Conservation (phyloP, 352 stramenopile species). For the Ophiocytium majus region DNA sequence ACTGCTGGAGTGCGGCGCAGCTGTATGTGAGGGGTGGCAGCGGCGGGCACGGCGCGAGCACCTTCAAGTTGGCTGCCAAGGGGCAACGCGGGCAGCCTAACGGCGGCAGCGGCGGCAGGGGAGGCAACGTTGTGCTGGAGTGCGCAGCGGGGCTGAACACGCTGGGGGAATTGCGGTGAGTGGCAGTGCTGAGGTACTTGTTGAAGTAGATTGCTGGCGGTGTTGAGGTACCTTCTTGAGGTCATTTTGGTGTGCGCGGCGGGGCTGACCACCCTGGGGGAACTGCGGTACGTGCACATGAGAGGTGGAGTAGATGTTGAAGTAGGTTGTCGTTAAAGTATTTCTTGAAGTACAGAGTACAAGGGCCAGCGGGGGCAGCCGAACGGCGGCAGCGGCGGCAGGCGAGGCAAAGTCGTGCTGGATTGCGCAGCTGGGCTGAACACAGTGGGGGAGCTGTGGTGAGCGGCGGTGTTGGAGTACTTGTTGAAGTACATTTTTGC, state of each 20-base stretch:
- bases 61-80: conserved; percentile 49
- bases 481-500: background rate
- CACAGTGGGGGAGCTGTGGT: conserved; percentile 13
- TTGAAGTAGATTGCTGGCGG: background rate
- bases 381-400: conserved; percentile 51
- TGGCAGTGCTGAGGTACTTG: background rate
- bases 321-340: background rate
- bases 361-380: conserved; percentile 42
- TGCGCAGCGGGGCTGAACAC: conserved; percentile 22
- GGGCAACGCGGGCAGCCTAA: conserved; percentile 47
- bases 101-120: conserved; percentile 48
- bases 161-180: conserved; percentile 13
- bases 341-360: background rate
- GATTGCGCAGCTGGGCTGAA: conserved; percentile 21
- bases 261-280: conserved; percentile 18
- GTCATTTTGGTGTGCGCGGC: conserved; percentile 12
- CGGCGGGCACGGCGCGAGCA: conserved; percentile 37
- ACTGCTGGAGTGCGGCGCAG: too few species aligned
- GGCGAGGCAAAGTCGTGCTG: conserved; percentile 25
- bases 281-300: background rate
- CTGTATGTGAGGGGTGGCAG: conserved; percentile 49
- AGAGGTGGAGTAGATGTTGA: background rate
- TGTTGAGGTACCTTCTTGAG: too few species aligned
- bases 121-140: conserved; percentile 24
- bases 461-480: background rate